A percentile compares a stretch with the other conserved stretches of the same genome.
phyloP scores from a whole-genome alignment of 148 eudicot species.

The Agrostemma githago region DNA sequence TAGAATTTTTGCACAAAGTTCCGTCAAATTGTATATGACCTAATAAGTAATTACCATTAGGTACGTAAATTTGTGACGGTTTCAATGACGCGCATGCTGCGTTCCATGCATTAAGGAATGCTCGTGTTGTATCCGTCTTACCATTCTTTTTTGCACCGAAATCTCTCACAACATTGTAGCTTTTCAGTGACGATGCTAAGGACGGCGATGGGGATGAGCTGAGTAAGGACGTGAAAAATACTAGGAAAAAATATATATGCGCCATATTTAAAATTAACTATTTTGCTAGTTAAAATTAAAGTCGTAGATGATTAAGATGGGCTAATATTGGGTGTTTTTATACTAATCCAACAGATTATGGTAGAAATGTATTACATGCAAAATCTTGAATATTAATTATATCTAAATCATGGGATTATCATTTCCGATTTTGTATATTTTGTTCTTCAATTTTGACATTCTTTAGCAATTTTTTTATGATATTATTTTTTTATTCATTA shows the following conservation, averaged over 20 bases:
- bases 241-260: neutral
- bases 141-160: slow-evolving; percentile 29
- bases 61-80: slow-evolving; percentile 20
- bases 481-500: neutral
- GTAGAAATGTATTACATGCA: neutral
- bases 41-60: slow-evolving; percentile 18
- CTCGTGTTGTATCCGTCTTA: slow-evolving; percentile 20
- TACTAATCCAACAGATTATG: neutral
- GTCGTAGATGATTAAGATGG: neutral
- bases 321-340: neutral
- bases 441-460: neutral
- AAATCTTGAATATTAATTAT: neutral
- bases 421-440: neutral
- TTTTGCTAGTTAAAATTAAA: neutral
- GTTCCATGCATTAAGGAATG: slow-evolving; percentile 28
- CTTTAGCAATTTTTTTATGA: neutral
- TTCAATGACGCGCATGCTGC: slow-evolving; percentile 16
- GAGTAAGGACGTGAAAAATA: neutral
- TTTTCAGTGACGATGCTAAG: neutral
- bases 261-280: neutral
- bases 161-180: slow-evolving; percentile 7
- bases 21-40: slow-evolving; percentile 29
- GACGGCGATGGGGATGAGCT: neutral
- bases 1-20: slow-evolving; percentile 12
- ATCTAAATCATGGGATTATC: neutral